A percentile compares a stretch with the other conserved stretches of the same genome.
Conservation (phyloP, 306 rosid genomes). For the Rosa multiflora region DNA sequence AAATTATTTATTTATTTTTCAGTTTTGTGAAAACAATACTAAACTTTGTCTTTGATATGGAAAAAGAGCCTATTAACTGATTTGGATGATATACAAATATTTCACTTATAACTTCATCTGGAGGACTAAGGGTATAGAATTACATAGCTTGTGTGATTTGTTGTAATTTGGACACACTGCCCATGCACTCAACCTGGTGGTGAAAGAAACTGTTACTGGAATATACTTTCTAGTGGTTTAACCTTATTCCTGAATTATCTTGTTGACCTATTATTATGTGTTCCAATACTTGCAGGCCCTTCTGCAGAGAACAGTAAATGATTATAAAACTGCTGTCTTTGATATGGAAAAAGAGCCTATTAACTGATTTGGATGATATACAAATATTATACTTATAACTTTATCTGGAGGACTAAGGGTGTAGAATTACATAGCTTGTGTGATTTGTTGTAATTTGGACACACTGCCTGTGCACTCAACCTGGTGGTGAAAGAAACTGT, state of each 20-base stretch:
- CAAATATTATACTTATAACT: neutral
- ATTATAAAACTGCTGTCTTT: constrained; percentile 36
- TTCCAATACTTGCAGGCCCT: constrained; percentile 49
- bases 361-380: neutral
- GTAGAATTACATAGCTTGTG: too few species aligned
- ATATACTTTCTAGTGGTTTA: neutral
- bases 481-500: too few species aligned
- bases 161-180: neutral
- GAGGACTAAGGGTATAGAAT: neutral
- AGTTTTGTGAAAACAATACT: neutral
- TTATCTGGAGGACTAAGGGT: too few species aligned
- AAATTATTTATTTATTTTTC: neutral
- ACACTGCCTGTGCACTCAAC: too few species aligned
- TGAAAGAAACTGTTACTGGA: neutral
- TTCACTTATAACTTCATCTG: neutral
- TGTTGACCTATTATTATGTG: neutral
- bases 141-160: neutral
- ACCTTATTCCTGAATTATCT: neutral
- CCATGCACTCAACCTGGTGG: neutral
- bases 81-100: neutral
- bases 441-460: too few species aligned
- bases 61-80: neutral
- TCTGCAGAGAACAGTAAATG: constrained; percentile 59
- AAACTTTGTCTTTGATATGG: neutral
- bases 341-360: neutral